Base-by-base conservation (phyloP, 1,139 yeast species). In the Scheffersomyces segobiensis region DNA sequence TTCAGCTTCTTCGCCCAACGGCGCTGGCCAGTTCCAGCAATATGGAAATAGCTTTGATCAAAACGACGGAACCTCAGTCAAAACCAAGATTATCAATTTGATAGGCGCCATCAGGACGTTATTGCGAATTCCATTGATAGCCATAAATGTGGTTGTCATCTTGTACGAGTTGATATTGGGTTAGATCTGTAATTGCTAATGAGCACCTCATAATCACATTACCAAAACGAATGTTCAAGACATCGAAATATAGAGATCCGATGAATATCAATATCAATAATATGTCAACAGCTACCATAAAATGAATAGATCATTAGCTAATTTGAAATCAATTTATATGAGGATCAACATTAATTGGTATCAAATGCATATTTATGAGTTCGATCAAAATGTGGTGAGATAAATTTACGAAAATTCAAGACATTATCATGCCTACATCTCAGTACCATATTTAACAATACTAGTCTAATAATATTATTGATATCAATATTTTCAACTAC, bases 111-210 rank as follows among this genome's bases (percentile, higher is more conserved):
- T 88, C 14, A 82, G 96, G 63, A 91, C 96, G 3, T 81, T 91
- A 55, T 78, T 89, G 74, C 79, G 96, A 68, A 86, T 91, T 48
- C 93, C 96, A 20, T 78, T 91, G 64, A 89, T 91, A 58, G 85
- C 84, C 20, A 79, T 89, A 53, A 91, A 91, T 68, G 74, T 87
- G 8, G 61, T 87, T 51, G 90, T 91, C 50, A 89, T 91, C 57
- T 63, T 87, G 26, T 91, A 91, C 75, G 95, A 90, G 71, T 73
- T 91, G 66, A 71, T 90, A n/a, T 76, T 90, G 63, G 97, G 97
- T 56, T 89, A 70, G 69, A 47, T 14, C 17, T 12, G 12, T 24
- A 24, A 6, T 24, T 24, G 32, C 32, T 3, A 24, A 32, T 32
- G 42, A 32, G 17, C 42, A 32, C 42, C 2, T 10, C 42, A 4